phyloP scores from a whole-genome alignment of 225 moss, liverwort and hornwort species.

The Marchantia paleacea region DNA sequence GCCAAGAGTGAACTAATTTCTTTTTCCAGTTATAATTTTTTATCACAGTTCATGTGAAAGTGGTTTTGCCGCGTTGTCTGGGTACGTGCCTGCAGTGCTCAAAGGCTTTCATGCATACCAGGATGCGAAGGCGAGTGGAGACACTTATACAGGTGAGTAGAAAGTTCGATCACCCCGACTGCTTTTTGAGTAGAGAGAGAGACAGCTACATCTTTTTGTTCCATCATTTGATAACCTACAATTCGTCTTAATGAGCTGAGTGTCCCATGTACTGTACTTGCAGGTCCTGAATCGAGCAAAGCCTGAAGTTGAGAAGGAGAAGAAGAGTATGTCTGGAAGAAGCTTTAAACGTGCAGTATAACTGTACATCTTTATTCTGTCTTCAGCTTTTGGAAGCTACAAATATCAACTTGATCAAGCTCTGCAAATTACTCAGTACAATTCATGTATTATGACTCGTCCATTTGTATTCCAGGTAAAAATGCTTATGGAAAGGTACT shows the following conservation, averaged over 20 bases:
- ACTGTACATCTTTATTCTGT: neutral
- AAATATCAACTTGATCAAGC: neutral
- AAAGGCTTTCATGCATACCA: slow-evolving; percentile 97
- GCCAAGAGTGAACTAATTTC: too few species aligned
- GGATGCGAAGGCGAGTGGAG: slow-evolving; percentile 97
- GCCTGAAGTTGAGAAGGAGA: slow-evolving; percentile 89
- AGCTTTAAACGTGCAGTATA: slow-evolving; percentile 76
- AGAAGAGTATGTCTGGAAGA: slow-evolving; percentile 86
- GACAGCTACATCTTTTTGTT: neutral
- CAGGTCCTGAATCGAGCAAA: slow-evolving; percentile 90
- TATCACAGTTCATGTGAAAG: neutral
- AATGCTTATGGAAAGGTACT: neutral
- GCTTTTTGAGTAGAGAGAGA: neutral
- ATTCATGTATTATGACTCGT: neutral
- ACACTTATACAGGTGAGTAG: slow-evolving; percentile 67
- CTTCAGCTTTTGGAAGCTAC: neutral
- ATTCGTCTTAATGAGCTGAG: neutral
- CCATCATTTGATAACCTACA: neutral
- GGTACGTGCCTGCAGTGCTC: slow-evolving; percentile 59
- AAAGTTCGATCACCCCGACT: neutral
- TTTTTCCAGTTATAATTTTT: too few species aligned
- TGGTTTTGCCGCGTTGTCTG: neutral
- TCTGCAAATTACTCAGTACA: neutral
- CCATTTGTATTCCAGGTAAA: neutral
- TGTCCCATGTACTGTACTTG: slow-evolving; percentile 22